Evolutionary conservation across 2,329 filamentous ascomycete genomes (phyloP).

Genomic region (Cladosporium sp.): DNA sequence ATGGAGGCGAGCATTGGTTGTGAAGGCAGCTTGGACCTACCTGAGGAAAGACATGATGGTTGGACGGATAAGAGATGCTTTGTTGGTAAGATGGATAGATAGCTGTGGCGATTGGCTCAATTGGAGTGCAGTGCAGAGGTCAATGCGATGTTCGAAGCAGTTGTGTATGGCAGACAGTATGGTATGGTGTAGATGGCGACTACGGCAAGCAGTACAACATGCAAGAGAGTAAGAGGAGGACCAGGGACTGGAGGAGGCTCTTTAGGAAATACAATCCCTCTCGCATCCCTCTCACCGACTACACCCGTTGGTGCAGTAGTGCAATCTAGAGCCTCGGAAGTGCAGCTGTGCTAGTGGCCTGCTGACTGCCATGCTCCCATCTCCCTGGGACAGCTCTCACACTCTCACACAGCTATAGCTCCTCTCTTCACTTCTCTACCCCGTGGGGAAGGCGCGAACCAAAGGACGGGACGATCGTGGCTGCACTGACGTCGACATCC

Average conservation of each 20-base stretch:
- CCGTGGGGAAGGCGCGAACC: not conserved
- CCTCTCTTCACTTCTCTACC: not conserved
- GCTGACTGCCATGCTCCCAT: not conserved
- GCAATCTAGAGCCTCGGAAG: not conserved
- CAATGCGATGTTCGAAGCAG: not conserved
- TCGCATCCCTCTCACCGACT: slow-evolving; percentile 2
- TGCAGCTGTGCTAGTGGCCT: not conserved
- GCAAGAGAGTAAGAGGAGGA: not conserved
- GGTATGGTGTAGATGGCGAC: not conserved
- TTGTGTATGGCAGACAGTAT: not conserved
- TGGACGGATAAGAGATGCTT: not conserved
- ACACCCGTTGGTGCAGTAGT: not conserved
- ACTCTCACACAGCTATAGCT: not conserved
- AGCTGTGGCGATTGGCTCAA: not conserved
- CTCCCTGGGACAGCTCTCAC: not conserved
- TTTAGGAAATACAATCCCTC: not conserved
- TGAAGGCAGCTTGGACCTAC: not conserved
- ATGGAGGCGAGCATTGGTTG: not conserved
- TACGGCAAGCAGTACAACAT: not conserved
- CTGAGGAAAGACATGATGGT: slow-evolving; percentile 12
- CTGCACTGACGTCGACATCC: slow-evolving; percentile 3
- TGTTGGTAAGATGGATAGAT: not conserved
- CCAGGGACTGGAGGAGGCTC: not conserved
- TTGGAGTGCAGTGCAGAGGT: not conserved
- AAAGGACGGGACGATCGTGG: not conserved